Conservation (phyloP, 768 basidiomycete species). For the Lactifluus pinguis region DNA sequence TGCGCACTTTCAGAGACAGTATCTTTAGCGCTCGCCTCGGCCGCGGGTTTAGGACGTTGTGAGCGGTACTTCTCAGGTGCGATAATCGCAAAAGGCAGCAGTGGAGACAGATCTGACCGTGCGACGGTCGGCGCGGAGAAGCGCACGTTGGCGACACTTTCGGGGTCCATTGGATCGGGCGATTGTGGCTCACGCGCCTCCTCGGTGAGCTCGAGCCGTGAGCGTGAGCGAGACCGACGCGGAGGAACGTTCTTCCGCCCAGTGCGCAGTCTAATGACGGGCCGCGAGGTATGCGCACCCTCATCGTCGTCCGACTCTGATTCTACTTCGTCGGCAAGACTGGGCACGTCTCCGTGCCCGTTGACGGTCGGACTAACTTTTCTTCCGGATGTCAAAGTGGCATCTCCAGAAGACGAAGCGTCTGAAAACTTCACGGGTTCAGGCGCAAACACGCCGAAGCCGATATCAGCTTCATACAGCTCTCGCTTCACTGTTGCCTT, state of each 20-base stretch:
- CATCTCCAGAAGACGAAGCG: slow-evolving; percentile 4
- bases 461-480: slow-evolving; percentile 55
- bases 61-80: slow-evolving; percentile 51
- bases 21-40: slow-evolving; percentile 22
- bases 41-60: slow-evolving; percentile 28
- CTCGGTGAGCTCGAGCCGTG: slow-evolving; percentile 51
- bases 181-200: slow-evolving; percentile 47
- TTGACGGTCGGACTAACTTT: slow-evolving; percentile 16
- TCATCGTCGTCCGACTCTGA: slow-evolving; percentile 37
- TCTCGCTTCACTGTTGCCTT: slow-evolving; percentile 68
- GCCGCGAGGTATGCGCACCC: slow-evolving; percentile 52
- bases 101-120: slow-evolving; percentile 44
- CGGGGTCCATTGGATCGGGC: slow-evolving; percentile 52
- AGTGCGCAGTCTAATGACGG: slow-evolving; percentile 64
- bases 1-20: slow-evolving; percentile 39
- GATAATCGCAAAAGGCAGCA: slow-evolving; percentile 75
- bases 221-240: slow-evolving; percentile 59
- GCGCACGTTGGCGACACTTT: slow-evolving; percentile 66
- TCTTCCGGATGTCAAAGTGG: background rate
- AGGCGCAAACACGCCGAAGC: slow-evolving; percentile 68
- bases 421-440: slow-evolving; percentile 24
- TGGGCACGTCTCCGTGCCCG: slow-evolving; percentile 23
- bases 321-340: slow-evolving; percentile 23
- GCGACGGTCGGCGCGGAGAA: slow-evolving; percentile 66
- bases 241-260: slow-evolving; percentile 34